Base-by-base conservation (phyloP, 371 early-diverging fungal species). In the Coemansia sp. region DNA sequence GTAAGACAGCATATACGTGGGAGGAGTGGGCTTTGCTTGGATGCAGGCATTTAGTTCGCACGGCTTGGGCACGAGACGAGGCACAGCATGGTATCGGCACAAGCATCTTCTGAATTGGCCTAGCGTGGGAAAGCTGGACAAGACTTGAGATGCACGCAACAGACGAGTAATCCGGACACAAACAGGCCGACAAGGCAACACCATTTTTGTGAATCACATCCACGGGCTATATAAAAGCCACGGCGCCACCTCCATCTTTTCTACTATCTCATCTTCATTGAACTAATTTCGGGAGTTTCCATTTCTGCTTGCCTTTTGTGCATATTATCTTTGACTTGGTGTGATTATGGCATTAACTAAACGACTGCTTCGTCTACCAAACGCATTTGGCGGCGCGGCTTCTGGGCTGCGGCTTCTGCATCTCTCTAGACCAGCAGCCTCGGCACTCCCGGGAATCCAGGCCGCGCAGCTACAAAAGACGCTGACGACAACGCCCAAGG, bases 401-500 rank as follows among this genome's bases (percentile, higher is more conserved):
- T 11, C 20, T 30, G 61, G 56, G 5, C 39, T 42, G 37, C 70
- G 70, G 11, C 55, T 62, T 55, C 30, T 71, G 26, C 69, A 71
- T 44, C 20, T 18, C 18, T 50, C 62, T 61, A 71, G 71, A 37
- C 44, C 51, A 37, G 59, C 58, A 5, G 48, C 30, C 37, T 12
- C 67, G 53, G 60, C 67, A 20, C 40, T 20, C 18, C n/a, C 37
- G 5, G 39, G 33, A 23, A 68, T 71, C 51, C 70, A 58, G 58
- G 62, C 71, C 1, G 44, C 69, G 18, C 58, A 59, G 72, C 59
- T 80, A 42, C 54, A 66, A 53, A 71, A 67, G 57, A 57, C 61
- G 47, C 65, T 63, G 23, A 64, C 69, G 48, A 25, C 66, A 8
- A 67, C 59, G 47, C 77, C 82, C 28, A 92, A 91, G 79, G 72